Conservation (phyloP, 352 stramenopile species). For the Globisporangium recalcitrans region DNA sequence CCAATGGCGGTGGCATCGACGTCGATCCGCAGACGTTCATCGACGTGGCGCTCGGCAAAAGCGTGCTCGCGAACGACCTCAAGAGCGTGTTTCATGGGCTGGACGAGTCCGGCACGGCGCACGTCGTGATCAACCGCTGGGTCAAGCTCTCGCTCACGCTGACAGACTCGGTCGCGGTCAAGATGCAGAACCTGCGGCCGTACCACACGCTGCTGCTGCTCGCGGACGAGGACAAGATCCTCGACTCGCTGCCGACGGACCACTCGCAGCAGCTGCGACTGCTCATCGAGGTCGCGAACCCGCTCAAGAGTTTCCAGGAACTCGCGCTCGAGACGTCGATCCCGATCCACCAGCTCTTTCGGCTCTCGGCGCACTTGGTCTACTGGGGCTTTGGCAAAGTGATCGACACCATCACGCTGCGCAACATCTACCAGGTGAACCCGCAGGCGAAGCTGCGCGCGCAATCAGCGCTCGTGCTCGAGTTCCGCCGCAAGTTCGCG, state of each 20-base stretch:
- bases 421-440: conserved; percentile 85
- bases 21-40: conserved; percentile 82
- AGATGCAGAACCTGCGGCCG: conserved; percentile 59
- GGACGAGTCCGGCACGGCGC: conserved; percentile 60
- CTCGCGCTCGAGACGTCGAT: conserved; percentile 71
- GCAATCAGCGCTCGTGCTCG: conserved; percentile 44
- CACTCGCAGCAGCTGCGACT: conserved; percentile 70
- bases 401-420: conserved; percentile 78
- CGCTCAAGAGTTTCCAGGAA: conserved; percentile 84
- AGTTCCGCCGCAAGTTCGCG: conserved; percentile 73
- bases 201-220: conserved; percentile 83
- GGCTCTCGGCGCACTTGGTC: conserved; percentile 73
- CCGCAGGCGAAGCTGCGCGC: conserved; percentile 45
- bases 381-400: conserved; percentile 81
- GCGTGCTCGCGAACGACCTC: conserved; percentile 79
- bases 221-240: conserved; percentile 53
- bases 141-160: conserved; percentile 84
- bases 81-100: conserved; percentile 83
- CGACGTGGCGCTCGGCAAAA: conserved; percentile 70
- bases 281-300: conserved; percentile 70
- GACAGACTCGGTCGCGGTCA: conserved; percentile 51
- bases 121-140: conserved; percentile 84
- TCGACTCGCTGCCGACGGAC: conserved; percentile 62
- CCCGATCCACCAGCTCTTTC: conserved; percentile 79
- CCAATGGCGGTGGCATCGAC: conserved; percentile 28